phyloP scores from a whole-genome alignment of 1,284 basidiomycete genomes.

The Ustilago loliicola region DNA sequence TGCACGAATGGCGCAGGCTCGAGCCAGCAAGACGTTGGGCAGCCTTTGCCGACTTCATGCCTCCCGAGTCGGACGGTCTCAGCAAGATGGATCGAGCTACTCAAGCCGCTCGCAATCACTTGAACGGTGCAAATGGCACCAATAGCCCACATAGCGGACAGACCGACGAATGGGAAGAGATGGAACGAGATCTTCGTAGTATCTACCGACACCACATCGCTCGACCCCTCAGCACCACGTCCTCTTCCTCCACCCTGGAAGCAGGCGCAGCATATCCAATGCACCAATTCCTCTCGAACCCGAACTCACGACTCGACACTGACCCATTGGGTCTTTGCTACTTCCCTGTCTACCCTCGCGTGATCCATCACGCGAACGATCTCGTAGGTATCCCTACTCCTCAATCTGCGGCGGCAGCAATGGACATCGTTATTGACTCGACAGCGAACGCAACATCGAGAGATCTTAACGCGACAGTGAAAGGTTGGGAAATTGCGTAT shows the following conservation, averaged over 20 bases:
- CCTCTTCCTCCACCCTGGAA: not conserved
- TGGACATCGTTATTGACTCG: constrained; percentile 17
- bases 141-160: not conserved
- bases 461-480: constrained; percentile 9
- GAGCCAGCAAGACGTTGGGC: constrained; percentile 33
- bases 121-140: not conserved
- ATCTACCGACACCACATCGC: constrained; percentile 28
- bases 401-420: constrained; percentile 11
- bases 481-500: constrained; percentile 24
- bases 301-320: constrained; percentile 1
- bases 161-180: constrained; percentile 4
- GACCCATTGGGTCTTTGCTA: constrained; percentile 35
- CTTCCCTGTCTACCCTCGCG: constrained; percentile 27
- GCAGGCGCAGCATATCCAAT: constrained; percentile 21
- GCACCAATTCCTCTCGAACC: constrained; percentile 25
- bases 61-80: not conserved
- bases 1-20: constrained; percentile 43
- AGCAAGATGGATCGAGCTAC: constrained; percentile 8
- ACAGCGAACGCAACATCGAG: constrained; percentile 10
- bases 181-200: constrained; percentile 25
- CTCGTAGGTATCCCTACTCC: constrained; percentile 36
- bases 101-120: not conserved
- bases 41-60: constrained; percentile 36
- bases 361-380: constrained; percentile 40
- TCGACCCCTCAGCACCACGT: not conserved